A percentile compares a stretch with the other conserved stretches of the same genome.
Conservation (phyloP, 1,284 basidiomycete genomes). For the Entoloma clypeatum region DNA sequence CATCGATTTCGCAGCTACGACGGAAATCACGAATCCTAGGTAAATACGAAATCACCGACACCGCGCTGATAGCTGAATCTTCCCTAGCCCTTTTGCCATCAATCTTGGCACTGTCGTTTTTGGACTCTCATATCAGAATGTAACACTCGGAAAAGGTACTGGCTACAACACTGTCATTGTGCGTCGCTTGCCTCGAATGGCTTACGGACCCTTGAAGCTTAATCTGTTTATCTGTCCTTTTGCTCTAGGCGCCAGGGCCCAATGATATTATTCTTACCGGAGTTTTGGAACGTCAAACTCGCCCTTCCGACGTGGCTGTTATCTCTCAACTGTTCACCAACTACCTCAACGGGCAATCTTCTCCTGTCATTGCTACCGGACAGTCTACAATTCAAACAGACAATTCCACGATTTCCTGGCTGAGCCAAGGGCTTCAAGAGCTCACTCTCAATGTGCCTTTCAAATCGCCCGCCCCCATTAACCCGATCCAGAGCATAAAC, state of each 20-base stretch:
- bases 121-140: constrained; percentile 55
- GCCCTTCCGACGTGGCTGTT: constrained; percentile 43
- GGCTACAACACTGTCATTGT: constrained; percentile 51
- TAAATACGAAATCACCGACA: constrained; percentile 18
- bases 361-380: constrained; percentile 60
- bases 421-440: constrained; percentile 57
- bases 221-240: constrained; percentile 5
- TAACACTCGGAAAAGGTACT: constrained; percentile 59
- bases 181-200: constrained; percentile 12
- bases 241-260: constrained; percentile 48
- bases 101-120: constrained; percentile 70
- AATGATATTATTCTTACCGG: constrained; percentile 66
- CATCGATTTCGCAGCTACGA: constrained; percentile 61
- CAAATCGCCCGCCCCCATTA: constrained; percentile 49
- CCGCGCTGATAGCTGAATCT: not conserved
- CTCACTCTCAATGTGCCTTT: constrained; percentile 62
- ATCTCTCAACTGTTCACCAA: constrained; percentile 69
- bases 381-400: constrained; percentile 54
- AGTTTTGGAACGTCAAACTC: constrained; percentile 53
- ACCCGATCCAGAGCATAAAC: constrained; percentile 64
- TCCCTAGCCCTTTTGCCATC: constrained; percentile 60
- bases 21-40: constrained; percentile 63
- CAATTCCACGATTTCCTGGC: constrained; percentile 61
- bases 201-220: not conserved
- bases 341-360: constrained; percentile 65